A percentile compares a stretch with the other conserved stretches of the same genome.
Conservation (phyloP, 2,329 filamentous ascomycete genomes). For the Colletotrichum agaves region DNA sequence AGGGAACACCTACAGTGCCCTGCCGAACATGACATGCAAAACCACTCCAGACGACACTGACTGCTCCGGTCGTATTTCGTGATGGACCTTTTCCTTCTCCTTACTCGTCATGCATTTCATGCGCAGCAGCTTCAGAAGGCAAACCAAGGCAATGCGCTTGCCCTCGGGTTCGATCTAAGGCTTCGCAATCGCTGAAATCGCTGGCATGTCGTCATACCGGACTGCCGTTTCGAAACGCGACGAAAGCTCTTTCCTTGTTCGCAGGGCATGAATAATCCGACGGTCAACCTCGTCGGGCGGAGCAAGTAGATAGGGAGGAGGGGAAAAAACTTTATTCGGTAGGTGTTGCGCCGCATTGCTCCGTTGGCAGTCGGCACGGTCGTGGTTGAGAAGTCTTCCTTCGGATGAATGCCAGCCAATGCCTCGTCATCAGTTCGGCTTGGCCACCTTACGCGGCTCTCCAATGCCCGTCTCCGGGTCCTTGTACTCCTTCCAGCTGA, state of each 20-base stretch:
- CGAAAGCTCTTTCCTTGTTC: constrained; percentile 17
- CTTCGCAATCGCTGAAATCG: constrained; percentile 12
- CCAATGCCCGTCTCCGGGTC: constrained; percentile 81
- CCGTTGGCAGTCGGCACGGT: constrained; percentile 13
- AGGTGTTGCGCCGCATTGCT: constrained; percentile 1
- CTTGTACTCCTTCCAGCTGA: constrained; percentile 95
- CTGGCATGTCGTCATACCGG: constrained; percentile 27
- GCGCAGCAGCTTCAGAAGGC: constrained; percentile 22
- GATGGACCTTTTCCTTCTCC: constrained; percentile 4
- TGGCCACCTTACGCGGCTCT: constrained; percentile 92
- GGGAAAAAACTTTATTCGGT: neutral
- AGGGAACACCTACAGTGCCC: constrained; percentile 1
- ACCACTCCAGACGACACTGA: constrained; percentile 15
- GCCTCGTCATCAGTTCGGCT: constrained; percentile 75
- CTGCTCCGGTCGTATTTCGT: neutral
- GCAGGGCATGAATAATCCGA: neutral
- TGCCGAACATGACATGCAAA: constrained; percentile 26
- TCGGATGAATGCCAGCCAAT: neutral
- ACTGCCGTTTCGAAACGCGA: constrained; percentile 27
- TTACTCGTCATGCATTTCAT: constrained; percentile 6
- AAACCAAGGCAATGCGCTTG: constrained; percentile 3
- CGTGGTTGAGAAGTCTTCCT: neutral
- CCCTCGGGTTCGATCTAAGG: constrained; percentile 5
- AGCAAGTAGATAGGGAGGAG: neutral
- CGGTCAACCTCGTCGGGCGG: constrained; percentile 24